Evolutionary conservation across 1,284 basidiomycete genomes (phyloP).

Genomic region (Cryptococcus sp.): DNA sequence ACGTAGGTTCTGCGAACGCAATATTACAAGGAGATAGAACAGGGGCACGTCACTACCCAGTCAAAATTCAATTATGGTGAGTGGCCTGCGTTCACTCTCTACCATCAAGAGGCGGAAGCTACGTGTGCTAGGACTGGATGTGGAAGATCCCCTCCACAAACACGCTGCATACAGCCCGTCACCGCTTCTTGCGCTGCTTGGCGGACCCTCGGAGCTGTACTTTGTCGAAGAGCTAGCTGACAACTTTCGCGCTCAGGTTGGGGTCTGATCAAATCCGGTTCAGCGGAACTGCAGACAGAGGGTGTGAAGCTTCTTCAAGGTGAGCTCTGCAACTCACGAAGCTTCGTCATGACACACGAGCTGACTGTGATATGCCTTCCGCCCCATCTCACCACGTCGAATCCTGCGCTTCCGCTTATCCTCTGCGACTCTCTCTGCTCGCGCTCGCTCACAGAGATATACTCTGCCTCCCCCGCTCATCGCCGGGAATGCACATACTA

Average conservation of each 20-base stretch:
- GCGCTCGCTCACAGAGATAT: constrained; percentile 68
- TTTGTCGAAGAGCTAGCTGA: too few relatives aligned
- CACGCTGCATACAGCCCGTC: too few relatives aligned
- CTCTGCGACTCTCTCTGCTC: neutral
- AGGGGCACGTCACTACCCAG: constrained; percentile 87
- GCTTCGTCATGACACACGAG: neutral
- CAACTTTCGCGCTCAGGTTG: constrained; percentile 55
- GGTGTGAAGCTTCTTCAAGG: constrained; percentile 92
- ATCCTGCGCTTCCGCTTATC: neutral
- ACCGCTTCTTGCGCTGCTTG: too few relatives aligned
- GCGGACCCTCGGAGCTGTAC: too few relatives aligned
- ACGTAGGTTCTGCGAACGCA: constrained; percentile 78
- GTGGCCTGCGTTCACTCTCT: constrained; percentile 22
- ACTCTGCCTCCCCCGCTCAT: constrained; percentile 81
- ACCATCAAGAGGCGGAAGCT: too few relatives aligned
- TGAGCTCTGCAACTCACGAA: constrained; percentile 43
- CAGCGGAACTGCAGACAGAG: constrained; percentile 79
- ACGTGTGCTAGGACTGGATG: too few relatives aligned
- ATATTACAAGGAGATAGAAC: constrained; percentile 81
- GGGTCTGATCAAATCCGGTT: constrained; percentile 89
- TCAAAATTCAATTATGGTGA: constrained; percentile 95
- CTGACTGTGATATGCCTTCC: constrained; percentile 1
- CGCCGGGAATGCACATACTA: constrained; percentile 97
- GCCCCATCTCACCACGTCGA: constrained; percentile 9
- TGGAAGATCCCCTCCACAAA: too few relatives aligned